Evolutionary conservation across 129 eudicot genomes (phyloP), one percentile per base, ranked within the genome.

Genomic region (Tagetes patula): DNA sequence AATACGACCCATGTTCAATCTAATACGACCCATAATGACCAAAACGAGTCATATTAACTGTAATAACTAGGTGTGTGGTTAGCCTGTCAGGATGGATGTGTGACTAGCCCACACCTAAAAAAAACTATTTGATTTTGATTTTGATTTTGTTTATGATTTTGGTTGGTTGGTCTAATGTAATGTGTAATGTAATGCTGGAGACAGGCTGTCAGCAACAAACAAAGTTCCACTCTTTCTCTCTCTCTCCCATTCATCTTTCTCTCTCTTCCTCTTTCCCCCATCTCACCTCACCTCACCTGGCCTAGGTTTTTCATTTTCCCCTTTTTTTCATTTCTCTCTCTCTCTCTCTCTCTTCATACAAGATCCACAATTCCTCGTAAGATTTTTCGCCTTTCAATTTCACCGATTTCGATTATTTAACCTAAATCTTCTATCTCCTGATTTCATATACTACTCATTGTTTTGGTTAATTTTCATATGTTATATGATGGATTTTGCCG

Each of bases 201-300:
- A 89, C 98, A 92, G 98, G 71, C 98, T 92, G 98, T 92, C 91
- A 79, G 76, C 94, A 92, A 87, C 92, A 83, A 85, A 77, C 92
- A 83, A 85, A 77, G 82, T 69, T 81, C 82, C 81, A 34, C 75
- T 69, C 74, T 74, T 83, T 72, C 52, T 75, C 56, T 32, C 69
- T 52, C 63, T 33, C 8, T 9, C 7, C 60, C 66, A 20, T 46
- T 33, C 20, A 3, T 6, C 60, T 76, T 67, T 65, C 59, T 77
- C 88, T 79, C 52, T 54, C 76, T 40, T 49, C 69, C 77, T 38
- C 80, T 61, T 79, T 64, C 56, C 52, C 56, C 78, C 53, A 69
- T 67, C 46, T 38, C 63, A 32, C 43, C 56, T 11, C 4, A 14
- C 2, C 12, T 7, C 67, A 62, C 70, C 67, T 58, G 77, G 48